Percentiles rank a stretch among this genome's conserved stretches.
Evolutionary conservation across 257 asterid species (phyloP).

Genomic region (Eustoma russellianum): DNA sequence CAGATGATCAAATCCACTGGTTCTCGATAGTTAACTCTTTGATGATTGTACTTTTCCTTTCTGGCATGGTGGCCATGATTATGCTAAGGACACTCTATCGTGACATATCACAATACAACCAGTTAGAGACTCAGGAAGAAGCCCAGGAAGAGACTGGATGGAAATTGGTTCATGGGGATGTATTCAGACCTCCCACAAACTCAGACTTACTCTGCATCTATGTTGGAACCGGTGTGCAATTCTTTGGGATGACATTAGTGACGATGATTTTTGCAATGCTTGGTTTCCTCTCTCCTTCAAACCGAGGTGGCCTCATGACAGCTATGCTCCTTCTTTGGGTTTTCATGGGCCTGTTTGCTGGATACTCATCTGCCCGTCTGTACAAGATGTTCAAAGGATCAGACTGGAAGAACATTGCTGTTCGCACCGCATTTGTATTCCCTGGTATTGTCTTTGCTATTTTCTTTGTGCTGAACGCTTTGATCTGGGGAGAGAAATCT

Average conservation of each 20-base stretch:
- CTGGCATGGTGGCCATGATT: conserved; percentile 95
- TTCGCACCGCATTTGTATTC: conserved; percentile 67
- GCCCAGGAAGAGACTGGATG: conserved; percentile 97
- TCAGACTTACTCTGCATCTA: conserved; percentile 69
- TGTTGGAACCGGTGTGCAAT: conserved; percentile 87
- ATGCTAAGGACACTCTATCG: conserved; percentile 84
- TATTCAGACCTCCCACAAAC: conserved; percentile 77
- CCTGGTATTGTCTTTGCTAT: conserved; percentile 54
- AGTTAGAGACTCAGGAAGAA: conserved; percentile 89
- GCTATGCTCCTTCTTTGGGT: conserved; percentile 93
- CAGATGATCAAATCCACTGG: conserved; percentile 95
- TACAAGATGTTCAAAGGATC: conserved; percentile 88
- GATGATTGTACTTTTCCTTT: conserved; percentile 83
- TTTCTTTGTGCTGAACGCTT: conserved; percentile 67
- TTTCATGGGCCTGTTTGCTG: conserved; percentile 86
- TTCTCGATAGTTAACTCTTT: conserved; percentile 82
- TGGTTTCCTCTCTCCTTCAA: conserved; percentile 86
- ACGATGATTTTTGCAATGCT: conserved; percentile 77
- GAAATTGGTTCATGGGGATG: conserved; percentile 90
- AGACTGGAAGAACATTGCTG: conserved; percentile 82
- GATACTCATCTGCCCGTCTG: conserved; percentile 74
- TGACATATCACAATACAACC: conserved; percentile 80
- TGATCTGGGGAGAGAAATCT: conserved; percentile 85
- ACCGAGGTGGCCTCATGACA: conserved; percentile 87
- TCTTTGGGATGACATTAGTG: conserved; percentile 69